Evolutionary conservation across 2,329 filamentous ascomycete genomes (phyloP).

Genomic region (Talaromyces rugulosus): DNA sequence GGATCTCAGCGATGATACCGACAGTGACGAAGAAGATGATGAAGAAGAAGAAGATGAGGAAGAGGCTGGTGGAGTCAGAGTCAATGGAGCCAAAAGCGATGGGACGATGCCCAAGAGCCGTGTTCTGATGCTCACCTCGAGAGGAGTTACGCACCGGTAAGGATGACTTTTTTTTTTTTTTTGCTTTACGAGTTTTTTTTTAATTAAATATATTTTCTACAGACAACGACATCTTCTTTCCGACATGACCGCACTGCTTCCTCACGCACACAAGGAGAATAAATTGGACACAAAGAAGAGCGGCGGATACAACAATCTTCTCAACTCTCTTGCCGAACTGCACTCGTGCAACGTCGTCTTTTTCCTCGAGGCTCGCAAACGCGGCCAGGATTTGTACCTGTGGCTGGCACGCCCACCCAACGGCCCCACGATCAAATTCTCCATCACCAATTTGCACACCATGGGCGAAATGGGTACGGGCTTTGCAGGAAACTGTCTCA

Average conservation of each 20-base stretch:
- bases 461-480: conserved; percentile 75
- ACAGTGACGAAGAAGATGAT: conserved; percentile 22
- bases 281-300: conserved; percentile 90
- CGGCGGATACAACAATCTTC: conserved; percentile 60
- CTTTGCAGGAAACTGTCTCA: conserved; percentile 89
- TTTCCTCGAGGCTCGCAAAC: conserved; percentile 91
- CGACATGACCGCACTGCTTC: conserved; percentile 82
- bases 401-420: conserved; percentile 92
- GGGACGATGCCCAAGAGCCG: conserved; percentile 48
- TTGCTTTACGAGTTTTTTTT: conserved; percentile 12
- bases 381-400: conserved; percentile 60
- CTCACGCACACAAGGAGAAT: conserved; percentile 87
- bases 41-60: conserved; percentile 18
- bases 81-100: conserved; percentile 29
- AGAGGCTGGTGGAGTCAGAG: not conserved
- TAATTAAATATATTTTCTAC: conserved; percentile 12
- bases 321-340: conserved; percentile 72
- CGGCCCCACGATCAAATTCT: conserved; percentile 63
- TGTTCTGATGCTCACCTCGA: conserved; percentile 84
- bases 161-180: conserved; percentile 15
- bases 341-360: conserved; percentile 94
- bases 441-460: conserved; percentile 67
- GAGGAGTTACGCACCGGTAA: conserved; percentile 85
- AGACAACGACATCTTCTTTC: conserved; percentile 92
- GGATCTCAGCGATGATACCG: conserved; percentile 35